Conservation (phyloP, 768 basidiomycete species). For the Xanthoconium stramineum region DNA sequence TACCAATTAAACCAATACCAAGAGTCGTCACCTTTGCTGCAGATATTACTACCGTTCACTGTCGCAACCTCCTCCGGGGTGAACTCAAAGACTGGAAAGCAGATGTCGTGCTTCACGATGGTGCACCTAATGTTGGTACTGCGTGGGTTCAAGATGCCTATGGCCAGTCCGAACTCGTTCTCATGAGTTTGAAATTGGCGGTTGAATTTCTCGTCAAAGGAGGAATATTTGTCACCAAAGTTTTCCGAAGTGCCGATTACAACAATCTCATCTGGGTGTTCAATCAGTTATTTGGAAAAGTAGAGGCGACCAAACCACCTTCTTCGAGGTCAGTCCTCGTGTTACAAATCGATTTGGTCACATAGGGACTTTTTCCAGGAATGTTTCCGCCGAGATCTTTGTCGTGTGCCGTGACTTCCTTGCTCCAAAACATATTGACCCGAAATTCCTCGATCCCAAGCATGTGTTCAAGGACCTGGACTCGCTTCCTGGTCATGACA, state of each 20-base stretch:
- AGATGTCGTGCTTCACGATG: slow-evolving; percentile 96
- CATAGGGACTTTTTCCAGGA: slow-evolving; percentile 45
- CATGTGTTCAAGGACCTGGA: slow-evolving; percentile 95
- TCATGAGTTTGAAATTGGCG: slow-evolving; percentile 92
- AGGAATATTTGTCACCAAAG: slow-evolving; percentile 96
- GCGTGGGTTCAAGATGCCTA: slow-evolving; percentile 99
- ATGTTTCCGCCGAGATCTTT: slow-evolving; percentile 99
- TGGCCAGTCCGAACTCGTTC: slow-evolving; percentile 92
- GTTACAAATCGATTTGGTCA: not conserved
- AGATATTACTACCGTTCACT: slow-evolving; percentile 92
- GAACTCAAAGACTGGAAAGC: slow-evolving; percentile 99
- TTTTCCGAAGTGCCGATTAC: slow-evolving; percentile 97
- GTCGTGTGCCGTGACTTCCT: slow-evolving; percentile 95
- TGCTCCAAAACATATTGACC: slow-evolving; percentile 93
- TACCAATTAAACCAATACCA: slow-evolving; percentile 94
- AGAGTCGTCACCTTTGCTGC: slow-evolving; percentile 87
- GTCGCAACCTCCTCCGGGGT: slow-evolving; percentile 78
- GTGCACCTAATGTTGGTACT: slow-evolving; percentile 98
- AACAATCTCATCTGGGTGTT: slow-evolving; percentile 99
- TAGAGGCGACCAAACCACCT: slow-evolving; percentile 98
- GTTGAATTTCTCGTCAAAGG: slow-evolving; percentile 92
- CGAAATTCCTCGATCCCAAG: slow-evolving; percentile 95
- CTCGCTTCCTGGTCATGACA: slow-evolving; percentile 42
- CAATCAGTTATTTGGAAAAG: slow-evolving; percentile 90
- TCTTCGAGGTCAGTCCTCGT: slow-evolving; percentile 74